Percentiles rank a stretch among this genome's conserved stretches.
These are phyloP conservation scores for Metroxylon sagu DNA, from an alignment of 176 grass and related monocot species.

Conservation along the genomic window DNA sequence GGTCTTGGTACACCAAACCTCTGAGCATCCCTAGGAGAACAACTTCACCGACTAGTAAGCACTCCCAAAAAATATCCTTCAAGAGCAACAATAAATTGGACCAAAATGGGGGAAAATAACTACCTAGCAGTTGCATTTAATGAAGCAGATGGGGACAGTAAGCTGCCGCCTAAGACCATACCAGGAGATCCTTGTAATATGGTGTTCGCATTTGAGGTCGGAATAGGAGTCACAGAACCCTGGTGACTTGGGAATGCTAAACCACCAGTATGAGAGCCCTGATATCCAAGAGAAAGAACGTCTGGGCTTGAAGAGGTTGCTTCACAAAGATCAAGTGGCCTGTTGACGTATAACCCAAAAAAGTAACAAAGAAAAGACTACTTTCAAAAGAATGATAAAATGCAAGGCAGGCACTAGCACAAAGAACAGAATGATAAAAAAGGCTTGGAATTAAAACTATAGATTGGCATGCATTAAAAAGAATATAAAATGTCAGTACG, in stretches of 20 bases:
- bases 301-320: conserved; percentile 51
- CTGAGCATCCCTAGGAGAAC: conserved; percentile 47
- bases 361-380: too few relatives aligned
- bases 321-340: conserved; percentile 96
- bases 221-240: conserved; percentile 43
- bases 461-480: too few relatives aligned
- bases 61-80: background rate
- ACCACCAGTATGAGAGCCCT: conserved; percentile 46
- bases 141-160: conserved; percentile 44
- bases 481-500: background rate
- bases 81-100: too few relatives aligned
- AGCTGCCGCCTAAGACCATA: conserved; percentile 44
- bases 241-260: conserved; percentile 49
- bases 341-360: conserved; percentile 44
- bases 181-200: conserved; percentile 67
- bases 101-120: too few relatives aligned
- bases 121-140: conserved; percentile 49
- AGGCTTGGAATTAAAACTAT: too few relatives aligned
- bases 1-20: conserved; percentile 60
- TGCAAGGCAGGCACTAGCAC: too few relatives aligned
- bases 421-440: too few relatives aligned
- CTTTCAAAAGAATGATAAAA: too few relatives aligned
- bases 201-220: conserved; percentile 54
- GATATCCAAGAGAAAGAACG: conserved; percentile 42
- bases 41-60: conserved; percentile 12